Percentiles rank a stretch among this genome's conserved stretches.
phyloP scores from a whole-genome alignment of 1,284 basidiomycete genomes.

The Gastroboletus turbinatus region DNA sequence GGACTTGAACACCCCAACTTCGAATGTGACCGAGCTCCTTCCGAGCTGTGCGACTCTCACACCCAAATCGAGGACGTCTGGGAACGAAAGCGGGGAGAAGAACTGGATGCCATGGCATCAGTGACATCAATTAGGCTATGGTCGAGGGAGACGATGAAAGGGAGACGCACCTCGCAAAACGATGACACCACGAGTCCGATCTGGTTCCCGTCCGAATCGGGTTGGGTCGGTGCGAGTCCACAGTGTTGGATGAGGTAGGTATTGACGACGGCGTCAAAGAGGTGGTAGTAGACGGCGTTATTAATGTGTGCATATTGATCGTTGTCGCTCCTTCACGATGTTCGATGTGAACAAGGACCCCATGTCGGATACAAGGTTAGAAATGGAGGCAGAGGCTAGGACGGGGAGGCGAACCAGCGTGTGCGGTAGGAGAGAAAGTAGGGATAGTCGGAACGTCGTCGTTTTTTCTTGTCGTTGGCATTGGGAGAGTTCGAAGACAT shows the following conservation, averaged over 20 bases:
- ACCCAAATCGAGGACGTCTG: conserved; percentile 63
- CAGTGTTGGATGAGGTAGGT: conserved; percentile 66
- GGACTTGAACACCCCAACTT: conserved; percentile 68
- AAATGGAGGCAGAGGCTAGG: neutral
- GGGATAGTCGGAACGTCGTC: conserved; percentile 51
- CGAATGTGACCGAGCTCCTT: conserved; percentile 70
- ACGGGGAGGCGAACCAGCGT: conserved; percentile 54
- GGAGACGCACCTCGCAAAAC: conserved; percentile 50
- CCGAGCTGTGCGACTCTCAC: conserved; percentile 64
- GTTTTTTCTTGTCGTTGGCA: conserved; percentile 25
- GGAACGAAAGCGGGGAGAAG: conserved; percentile 68
- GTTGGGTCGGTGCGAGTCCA: conserved; percentile 48
- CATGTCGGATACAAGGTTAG: conserved; percentile 5
- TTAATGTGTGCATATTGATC: conserved; percentile 80
- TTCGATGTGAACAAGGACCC: neutral
- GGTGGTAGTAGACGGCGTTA: conserved; percentile 76
- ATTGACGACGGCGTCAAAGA: conserved; percentile 77
- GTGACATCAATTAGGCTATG: neutral
- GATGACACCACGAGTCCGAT: conserved; percentile 77
- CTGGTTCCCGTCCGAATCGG: conserved; percentile 32
- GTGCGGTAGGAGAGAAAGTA: conserved; percentile 65
- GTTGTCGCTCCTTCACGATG: conserved; percentile 65
- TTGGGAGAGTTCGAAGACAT: conserved; percentile 4
- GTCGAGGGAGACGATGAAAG: neutral
- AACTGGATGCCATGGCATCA: conserved; percentile 40